Base-by-base conservation (phyloP, 495 filamentous ascomycete species). In the Aspergillus conjunctus region DNA sequence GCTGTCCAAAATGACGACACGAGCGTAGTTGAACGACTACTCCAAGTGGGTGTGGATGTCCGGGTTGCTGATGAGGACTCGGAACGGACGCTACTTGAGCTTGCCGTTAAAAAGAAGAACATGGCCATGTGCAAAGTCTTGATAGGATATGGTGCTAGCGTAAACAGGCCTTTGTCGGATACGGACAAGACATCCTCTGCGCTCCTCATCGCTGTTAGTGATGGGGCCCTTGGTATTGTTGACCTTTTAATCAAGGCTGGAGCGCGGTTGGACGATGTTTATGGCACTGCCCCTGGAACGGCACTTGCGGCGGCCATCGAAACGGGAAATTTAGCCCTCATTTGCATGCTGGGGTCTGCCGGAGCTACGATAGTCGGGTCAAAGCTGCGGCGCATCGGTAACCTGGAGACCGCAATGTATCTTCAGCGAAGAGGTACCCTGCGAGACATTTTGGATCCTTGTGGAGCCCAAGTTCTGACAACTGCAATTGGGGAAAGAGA, bases 241-340 rank as follows among this genome's bases (percentile, higher is more conserved):
- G 15, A 26, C 22, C 3, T 33, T 2, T 15, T 58, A 4, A 43
- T 58, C 45, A 2, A n/a, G 11, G 7, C 14, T 11, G 56, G 56
- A 51, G 56, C 45, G 26, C 56, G 56, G 3, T 31, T 58, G 46
- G 46, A 58, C 32, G 56, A 58, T 30, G n/a, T 31, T 14, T 51
- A 58, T 51, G 26, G 32, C 32, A 30, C 21, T 1, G 0, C 31
- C n/a, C 56, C 56, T 17, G 56, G 56, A 17, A 51, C 56, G 10
- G 56, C 43, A n/a, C 18, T 58, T n/a, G 56, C 31, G 15, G 56
- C 56, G 14, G 56, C 56, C 18, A 51, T 58, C 20, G 56, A 58
- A 31, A 22, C 9, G 32, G 56, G 56, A 18, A 10, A 58, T 30
- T 1, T 41, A 1, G 1, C 20, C 9, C 45, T 58, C 18, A 41